phyloP scores from a whole-genome alignment of 163 green algal genomes.

The Scenedesmus sp. region DNA sequence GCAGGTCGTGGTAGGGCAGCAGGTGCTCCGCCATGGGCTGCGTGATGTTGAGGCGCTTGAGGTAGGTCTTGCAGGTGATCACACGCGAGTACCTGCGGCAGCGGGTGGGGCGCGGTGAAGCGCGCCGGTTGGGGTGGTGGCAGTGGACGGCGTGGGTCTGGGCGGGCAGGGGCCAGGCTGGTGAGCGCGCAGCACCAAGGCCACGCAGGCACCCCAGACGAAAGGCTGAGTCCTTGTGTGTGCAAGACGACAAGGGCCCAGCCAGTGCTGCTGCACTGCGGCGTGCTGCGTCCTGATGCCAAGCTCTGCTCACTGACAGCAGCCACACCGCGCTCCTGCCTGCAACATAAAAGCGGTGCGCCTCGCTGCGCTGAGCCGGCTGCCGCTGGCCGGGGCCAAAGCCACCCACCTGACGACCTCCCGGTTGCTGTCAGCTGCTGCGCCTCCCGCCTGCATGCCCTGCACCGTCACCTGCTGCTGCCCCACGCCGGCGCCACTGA shows the following conservation, averaged over 20 bases:
- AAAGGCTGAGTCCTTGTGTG: neutral
- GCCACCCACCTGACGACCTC: slow-evolving; percentile 14
- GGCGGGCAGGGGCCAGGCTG: neutral
- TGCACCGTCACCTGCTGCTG: slow-evolving; percentile 16
- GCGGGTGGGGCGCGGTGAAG: neutral
- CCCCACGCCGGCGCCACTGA: neutral
- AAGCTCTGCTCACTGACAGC: too few relatives aligned
- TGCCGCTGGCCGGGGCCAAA: too few relatives aligned
- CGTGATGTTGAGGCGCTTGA: slow-evolving; percentile 58
- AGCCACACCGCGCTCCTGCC: too few relatives aligned
- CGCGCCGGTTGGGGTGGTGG: too few relatives aligned
- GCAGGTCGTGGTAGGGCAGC: slow-evolving; percentile 26
- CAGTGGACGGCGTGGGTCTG: too few relatives aligned
- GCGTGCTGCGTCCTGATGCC: too few relatives aligned
- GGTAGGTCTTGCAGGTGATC: slow-evolving; percentile 57
- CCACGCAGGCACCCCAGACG: too few relatives aligned
- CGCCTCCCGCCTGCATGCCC: neutral
- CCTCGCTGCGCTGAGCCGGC: too few relatives aligned
- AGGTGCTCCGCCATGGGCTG: slow-evolving; percentile 55
- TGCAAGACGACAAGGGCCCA: neutral
- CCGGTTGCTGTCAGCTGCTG: neutral
- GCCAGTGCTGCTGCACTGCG: too few relatives aligned
- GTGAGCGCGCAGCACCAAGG: neutral
- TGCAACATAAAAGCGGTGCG: too few relatives aligned
- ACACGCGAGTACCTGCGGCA: slow-evolving; percentile 35